These are phyloP conservation scores for Thecaphora frezii DNA, from an alignment of 1,284 basidiomycete species.

Conservation along the genomic window DNA sequence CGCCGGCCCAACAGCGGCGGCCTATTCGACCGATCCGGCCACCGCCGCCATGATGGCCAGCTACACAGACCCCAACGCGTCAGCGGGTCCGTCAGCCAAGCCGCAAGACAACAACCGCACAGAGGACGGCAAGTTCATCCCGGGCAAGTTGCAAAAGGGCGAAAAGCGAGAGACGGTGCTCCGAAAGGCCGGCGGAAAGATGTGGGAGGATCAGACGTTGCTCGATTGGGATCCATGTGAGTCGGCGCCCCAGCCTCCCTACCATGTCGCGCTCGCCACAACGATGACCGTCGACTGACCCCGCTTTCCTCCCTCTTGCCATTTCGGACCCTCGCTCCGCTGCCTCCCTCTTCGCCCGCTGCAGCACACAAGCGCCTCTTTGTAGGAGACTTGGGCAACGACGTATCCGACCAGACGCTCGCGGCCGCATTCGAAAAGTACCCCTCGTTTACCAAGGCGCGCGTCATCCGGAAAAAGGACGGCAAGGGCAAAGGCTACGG, in stretches of 20 bases:
- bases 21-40: neutral
- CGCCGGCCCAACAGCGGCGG: conserved; percentile 16
- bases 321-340: too few relatives aligned
- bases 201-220: conserved; percentile 96
- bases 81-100: conserved; percentile 1
- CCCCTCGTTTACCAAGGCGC: conserved; percentile 86
- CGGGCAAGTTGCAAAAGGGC: conserved; percentile 69
- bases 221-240: conserved; percentile 86
- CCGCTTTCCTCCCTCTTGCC: too few relatives aligned
- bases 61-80: conserved; percentile 1
- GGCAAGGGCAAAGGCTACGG: conserved; percentile 87
- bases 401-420: conserved; percentile 91
- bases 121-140: conserved; percentile 27
- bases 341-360: conserved; percentile 62
- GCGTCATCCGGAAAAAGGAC: conserved; percentile 83
- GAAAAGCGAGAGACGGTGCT: conserved; percentile 92
- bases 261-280: too few relatives aligned
- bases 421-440: conserved; percentile 87
- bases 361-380: conserved; percentile 13
- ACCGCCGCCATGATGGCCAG: conserved; percentile 10
- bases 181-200: conserved; percentile 88
- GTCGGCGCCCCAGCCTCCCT: too few relatives aligned
- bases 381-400: conserved; percentile 96
- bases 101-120: conserved; percentile 13
- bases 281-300: neutral